phyloP scores from a whole-genome alignment of 208 protist genomes.

The Crithidia sp. region DNA sequence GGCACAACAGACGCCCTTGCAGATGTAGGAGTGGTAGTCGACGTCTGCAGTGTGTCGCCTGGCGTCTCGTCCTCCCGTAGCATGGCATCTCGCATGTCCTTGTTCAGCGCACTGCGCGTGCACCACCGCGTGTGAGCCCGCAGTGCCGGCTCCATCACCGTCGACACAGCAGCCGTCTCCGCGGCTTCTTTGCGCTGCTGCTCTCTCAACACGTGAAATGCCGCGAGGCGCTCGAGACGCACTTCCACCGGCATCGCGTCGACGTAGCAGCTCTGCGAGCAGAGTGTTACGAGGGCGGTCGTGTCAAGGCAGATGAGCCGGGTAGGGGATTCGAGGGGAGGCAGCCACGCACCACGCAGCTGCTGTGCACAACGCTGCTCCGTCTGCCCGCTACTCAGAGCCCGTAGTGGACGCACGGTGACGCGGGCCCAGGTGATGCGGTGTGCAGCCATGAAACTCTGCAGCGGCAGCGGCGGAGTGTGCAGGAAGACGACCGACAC shows the following conservation, averaged over 20 bases:
- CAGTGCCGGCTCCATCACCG: conserved; percentile 51
- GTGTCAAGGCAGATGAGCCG: conserved; percentile 71
- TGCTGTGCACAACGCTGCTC: too few species aligned
- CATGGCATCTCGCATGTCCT: conserved; percentile 21
- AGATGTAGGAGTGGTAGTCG: background rate
- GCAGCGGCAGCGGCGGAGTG: conserved; percentile 24
- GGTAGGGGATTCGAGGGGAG: conserved; percentile 10
- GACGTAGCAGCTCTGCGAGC: conserved; percentile 64
- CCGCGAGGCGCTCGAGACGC: conserved; percentile 32
- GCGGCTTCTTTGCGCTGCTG: conserved; percentile 53
- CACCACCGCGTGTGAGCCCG: conserved; percentile 39
- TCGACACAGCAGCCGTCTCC: conserved; percentile 34
- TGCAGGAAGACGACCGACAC: conserved; percentile 41
- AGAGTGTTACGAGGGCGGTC: conserved; percentile 75
- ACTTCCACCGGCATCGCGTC: conserved; percentile 17
- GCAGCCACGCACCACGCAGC: conserved; percentile 14
- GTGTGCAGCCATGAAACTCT: background rate
- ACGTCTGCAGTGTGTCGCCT: background rate
- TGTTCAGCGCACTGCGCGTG: conserved; percentile 17
- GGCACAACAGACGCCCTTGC: background rate
- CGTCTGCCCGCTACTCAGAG: background rate
- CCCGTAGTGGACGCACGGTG: background rate
- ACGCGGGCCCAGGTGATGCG: conserved; percentile 16
- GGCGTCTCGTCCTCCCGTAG: background rate
- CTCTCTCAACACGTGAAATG: conserved; percentile 57